Evolutionary conservation across 2,329 filamentous ascomycete species (phyloP).

Genomic region (Arthroderma sp.): DNA sequence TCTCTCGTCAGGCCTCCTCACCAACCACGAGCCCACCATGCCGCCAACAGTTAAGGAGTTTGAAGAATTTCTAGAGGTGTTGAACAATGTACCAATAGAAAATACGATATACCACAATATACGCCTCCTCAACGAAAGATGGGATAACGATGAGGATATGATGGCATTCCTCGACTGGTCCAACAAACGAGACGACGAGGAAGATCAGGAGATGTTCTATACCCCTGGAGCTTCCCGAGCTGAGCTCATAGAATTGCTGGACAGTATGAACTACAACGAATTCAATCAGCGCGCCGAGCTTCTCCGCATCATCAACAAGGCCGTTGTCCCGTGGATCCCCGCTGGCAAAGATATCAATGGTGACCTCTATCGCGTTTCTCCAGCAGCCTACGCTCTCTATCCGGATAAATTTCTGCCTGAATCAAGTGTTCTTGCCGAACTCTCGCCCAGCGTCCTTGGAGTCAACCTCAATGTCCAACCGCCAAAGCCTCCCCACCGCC

Average conservation of each 20-base stretch:
- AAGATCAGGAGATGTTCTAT: no score
- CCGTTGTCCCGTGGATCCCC: slow-evolving; percentile 1
- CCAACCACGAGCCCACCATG: background rate
- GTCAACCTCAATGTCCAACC: slow-evolving; percentile 10
- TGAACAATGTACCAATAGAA: background rate
- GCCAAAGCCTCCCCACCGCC: background rate
- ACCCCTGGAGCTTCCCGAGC: background rate
- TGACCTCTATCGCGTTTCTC: slow-evolving; percentile 4
- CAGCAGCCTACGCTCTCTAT: background rate
- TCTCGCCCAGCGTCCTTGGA: slow-evolving; percentile 3
- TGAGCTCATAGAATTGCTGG: background rate
- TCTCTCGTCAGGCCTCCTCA: no score
- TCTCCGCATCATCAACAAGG: background rate
- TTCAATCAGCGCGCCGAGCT: slow-evolving; percentile 1
- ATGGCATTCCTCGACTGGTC: background rate
- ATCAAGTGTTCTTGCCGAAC: background rate
- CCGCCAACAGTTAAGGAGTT: background rate
- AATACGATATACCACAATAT: no score
- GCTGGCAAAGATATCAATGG: slow-evolving; percentile 3
- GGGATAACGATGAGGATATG: background rate
- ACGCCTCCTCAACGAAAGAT: background rate
- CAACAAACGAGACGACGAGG: background rate
- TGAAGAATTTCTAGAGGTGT: background rate
- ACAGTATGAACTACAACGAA: slow-evolving; percentile 8
- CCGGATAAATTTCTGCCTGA: slow-evolving; percentile 1